Percentiles rank a stretch among this genome's conserved stretches.
These are phyloP conservation scores for Chaetomium tenue DNA, from an alignment of 495 filamentous ascomycete species.

Conservation along the genomic window DNA sequence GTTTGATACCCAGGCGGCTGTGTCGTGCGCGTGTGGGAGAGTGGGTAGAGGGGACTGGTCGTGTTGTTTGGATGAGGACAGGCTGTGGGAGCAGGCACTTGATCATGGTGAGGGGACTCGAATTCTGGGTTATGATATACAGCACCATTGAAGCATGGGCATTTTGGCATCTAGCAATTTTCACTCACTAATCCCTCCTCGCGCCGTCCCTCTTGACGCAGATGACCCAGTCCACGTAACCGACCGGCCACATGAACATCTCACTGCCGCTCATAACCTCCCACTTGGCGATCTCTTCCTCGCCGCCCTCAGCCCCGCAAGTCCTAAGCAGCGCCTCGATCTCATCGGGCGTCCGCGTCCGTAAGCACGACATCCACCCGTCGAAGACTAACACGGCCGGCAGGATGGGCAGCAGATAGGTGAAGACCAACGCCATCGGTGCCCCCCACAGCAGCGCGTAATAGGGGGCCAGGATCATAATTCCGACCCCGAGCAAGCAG, in stretches of 20 bases:
- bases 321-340: conserved; percentile 55
- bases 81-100: background rate
- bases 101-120: background rate
- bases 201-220: conserved; percentile 39
- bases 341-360: conserved; percentile 64
- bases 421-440: conserved; percentile 59
- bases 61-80: conserved; percentile 10
- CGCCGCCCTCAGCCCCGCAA: conserved; percentile 45
- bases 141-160: conserved; percentile 25
- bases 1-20: conserved; percentile 24
- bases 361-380: conserved; percentile 61
- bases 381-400: conserved; percentile 66
- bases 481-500: conserved; percentile 52
- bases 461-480: conserved; percentile 56
- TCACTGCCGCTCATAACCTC: conserved; percentile 53
- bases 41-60: background rate
- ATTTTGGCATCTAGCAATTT: conserved; percentile 25
- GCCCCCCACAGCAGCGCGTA: conserved; percentile 56
- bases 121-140: conserved; percentile 27
- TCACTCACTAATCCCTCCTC: conserved; percentile 7
- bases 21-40: background rate
- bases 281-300: conserved; percentile 47
- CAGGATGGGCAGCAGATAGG: conserved; percentile 61
- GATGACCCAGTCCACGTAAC: conserved; percentile 52
- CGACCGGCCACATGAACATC: conserved; percentile 50